These are phyloP conservation scores for Candida mattraensis DNA, from an alignment of 805 yeast species.

Conservation along the genomic window DNA sequence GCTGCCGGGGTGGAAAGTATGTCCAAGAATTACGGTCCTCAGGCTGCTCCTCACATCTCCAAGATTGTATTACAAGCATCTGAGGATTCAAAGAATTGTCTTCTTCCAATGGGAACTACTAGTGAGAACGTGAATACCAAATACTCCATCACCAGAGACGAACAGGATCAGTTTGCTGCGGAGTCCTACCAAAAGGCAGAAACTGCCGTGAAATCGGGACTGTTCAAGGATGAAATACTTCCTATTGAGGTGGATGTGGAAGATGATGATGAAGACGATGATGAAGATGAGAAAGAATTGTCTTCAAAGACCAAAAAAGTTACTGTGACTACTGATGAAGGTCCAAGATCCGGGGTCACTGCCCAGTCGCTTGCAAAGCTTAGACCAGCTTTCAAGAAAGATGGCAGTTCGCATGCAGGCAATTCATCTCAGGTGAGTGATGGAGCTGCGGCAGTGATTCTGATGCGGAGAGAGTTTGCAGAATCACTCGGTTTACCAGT, in stretches of 20 bases:
- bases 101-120: constrained; percentile 95
- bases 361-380: constrained; percentile 70
- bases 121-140: constrained; percentile 83
- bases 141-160: constrained; percentile 61
- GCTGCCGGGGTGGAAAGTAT: constrained; percentile 95
- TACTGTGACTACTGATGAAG: constrained; percentile 51
- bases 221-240: constrained; percentile 85
- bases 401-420: constrained; percentile 92
- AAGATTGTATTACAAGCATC: constrained; percentile 41
- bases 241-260: constrained; percentile 67
- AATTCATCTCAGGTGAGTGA: constrained; percentile 95
- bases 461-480: constrained; percentile 86
- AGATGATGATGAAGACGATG: constrained; percentile 56
- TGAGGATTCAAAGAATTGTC: constrained; percentile 64
- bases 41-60: constrained; percentile 63
- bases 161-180: constrained; percentile 91
- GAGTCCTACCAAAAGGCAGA: constrained; percentile 83
- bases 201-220: constrained; percentile 64
- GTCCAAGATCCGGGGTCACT: constrained; percentile 86
- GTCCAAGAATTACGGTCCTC: constrained; percentile 87
- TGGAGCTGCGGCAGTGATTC: constrained; percentile 89
- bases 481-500: constrained; percentile 68
- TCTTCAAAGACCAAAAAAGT: constrained; percentile 28
- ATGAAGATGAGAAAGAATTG: constrained; percentile 46
- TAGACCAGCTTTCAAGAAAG: constrained; percentile 81